Evolutionary conservation across 768 basidiomycete genomes (phyloP).

Genomic region (Lactarius evosmus): DNA sequence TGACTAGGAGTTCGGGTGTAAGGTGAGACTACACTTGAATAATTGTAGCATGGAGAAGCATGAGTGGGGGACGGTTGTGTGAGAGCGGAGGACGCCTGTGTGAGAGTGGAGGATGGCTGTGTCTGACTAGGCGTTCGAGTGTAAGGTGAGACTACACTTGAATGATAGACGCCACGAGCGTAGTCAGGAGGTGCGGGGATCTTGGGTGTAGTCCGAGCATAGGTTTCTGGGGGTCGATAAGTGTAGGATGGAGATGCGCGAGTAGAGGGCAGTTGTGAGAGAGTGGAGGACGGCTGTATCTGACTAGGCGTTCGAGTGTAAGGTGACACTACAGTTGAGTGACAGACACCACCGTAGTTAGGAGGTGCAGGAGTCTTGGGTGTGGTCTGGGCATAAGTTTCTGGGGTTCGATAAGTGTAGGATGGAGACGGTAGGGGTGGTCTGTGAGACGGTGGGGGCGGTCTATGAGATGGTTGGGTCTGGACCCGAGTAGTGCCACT

Average conservation of each 20-base stretch:
- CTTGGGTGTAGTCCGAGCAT: no score
- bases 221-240: no score
- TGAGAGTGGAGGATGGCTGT: background rate
- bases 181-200: background rate
- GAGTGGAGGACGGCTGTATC: background rate
- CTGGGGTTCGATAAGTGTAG: background rate
- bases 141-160: background rate
- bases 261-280: background rate
- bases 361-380: background rate
- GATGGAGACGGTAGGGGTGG: background rate
- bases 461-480: background rate
- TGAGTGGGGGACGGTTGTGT: background rate
- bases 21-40: no score
- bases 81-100: background rate
- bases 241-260: background rate
- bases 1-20: background rate
- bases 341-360: background rate
- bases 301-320: background rate
- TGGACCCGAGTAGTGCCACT: background rate
- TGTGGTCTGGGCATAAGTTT: background rate
- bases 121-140: background rate
- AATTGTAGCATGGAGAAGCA: no score
- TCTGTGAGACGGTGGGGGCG: background rate
- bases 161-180: background rate
- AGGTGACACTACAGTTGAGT: background rate